These are phyloP conservation scores for Prunus yedoensis DNA, from an alignment of 331 rosid species.

Conservation along the genomic window DNA sequence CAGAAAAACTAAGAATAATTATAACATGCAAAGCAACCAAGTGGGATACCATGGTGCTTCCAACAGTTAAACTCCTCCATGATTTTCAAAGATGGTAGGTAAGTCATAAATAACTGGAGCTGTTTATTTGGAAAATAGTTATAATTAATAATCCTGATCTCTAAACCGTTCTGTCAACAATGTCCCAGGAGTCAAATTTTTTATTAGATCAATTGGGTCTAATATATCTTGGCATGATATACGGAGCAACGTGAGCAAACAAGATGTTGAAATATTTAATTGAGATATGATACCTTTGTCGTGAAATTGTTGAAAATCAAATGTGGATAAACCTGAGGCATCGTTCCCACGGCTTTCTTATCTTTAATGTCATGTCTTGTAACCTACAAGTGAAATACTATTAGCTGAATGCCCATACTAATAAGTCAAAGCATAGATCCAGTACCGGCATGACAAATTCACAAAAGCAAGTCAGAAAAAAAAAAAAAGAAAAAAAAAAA, in stretches of 20 bases:
- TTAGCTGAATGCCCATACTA: constrained; percentile 16
- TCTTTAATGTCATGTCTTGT: constrained; percentile 92
- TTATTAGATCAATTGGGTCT: background rate
- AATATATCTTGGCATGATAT: background rate
- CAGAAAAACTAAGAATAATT: background rate
- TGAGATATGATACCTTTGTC: constrained; percentile 60
- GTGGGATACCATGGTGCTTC: background rate
- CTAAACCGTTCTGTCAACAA: background rate
- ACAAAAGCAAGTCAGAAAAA: background rate
- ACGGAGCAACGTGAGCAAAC: background rate
- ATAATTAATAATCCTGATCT: background rate
- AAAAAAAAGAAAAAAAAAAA: background rate
- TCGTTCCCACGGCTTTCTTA: constrained; percentile 74
- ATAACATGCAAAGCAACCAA: background rate
- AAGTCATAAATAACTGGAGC: background rate
- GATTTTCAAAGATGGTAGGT: background rate
- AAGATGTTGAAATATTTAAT: background rate
- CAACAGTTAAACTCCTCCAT: constrained; percentile 12
- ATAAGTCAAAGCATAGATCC: constrained; percentile 11
- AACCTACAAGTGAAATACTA: constrained; percentile 48
- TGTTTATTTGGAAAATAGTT: background rate
- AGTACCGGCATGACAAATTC: background rate
- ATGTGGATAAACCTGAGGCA: constrained; percentile 93
- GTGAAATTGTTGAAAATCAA: constrained; percentile 75
- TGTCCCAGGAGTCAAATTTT: background rate